Base-by-base conservation (phyloP, 306 rosid genomes). In the Trifolium dubium region DNA sequence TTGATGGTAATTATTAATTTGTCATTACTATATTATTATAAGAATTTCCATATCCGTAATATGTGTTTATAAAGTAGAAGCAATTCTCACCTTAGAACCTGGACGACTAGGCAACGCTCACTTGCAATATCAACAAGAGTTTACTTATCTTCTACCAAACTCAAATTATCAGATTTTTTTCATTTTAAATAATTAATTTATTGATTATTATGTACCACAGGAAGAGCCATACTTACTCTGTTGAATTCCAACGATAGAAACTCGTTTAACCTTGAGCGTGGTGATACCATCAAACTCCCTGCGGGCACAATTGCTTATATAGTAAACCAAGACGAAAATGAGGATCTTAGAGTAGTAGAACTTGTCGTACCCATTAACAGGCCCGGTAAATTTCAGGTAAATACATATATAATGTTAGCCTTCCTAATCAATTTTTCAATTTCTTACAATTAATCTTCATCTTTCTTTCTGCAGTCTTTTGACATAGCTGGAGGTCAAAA, bases 241-340 rank as follows among this genome's bases (percentile, higher is more conserved):
- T 59, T 60, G 31, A 8, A 53, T 15, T 23, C 65, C 2, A 3
- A 82, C 4, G 7, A 32, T 17, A 77, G 64, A 51, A 65, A 77
- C 10, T 15, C 73, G 0, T 77, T 49, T 75, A 66, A 66, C 19
- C 68, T 82, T 60, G 79, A 72, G 34, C 12, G 12, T 4, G 85
- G 79, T 3, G 70, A 82, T 23, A 75, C 75, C 3, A 12, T 72
- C 0, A 73, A 11, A 72, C 13, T 82, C 10, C 76, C 69, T 3
- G 63, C 79, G 0, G 85, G 82, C 5, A 54, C 76, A 5, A 49
- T 35, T 5, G 5, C 49, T 13, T 72, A 66, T 61, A 0, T 53
- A 8, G 41, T 50, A 32, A 82, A 82, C 29, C 35, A 6, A 30
- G 68, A 77, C 1, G 12, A 67, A 1, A 14, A 67, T 0, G 18